Evolutionary conservation across 106 monocot species (phyloP), one percentile per base, ranked within the genome.

Genomic region (Xerophyta viscosa): DNA sequence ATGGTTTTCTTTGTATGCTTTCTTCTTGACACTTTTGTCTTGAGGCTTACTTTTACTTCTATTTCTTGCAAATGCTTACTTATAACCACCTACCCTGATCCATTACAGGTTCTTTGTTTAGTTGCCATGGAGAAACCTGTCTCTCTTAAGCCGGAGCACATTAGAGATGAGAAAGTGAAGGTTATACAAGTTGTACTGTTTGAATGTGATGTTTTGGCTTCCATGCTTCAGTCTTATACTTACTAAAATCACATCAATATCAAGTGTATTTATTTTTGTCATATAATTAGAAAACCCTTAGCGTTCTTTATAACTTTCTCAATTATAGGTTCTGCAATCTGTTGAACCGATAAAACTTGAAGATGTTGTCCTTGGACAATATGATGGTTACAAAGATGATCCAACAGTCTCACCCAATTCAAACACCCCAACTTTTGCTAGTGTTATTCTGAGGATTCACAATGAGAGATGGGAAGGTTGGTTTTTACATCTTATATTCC

Each of bases 401-500:
- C 78, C 81, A 55, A 96, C 94, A 25, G 94, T 96, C 57, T 77
- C 94, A 41, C 52, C 80, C 29, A 61, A 60, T 15, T 96, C 94
- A 8, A 96, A 88, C 60, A 96, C 94, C 18, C 94, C 94, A 27
- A 88, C 94, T 25, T 96, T 96, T 76, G 84, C 94, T 24, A 78
- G 81, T 54, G 75, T 85, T 23, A 48, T 96, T 62, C 50, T 96
- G 22, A 52, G 70, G 31, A 88, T 96, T 64, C 84, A 96, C 60
- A 96, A 85, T 73, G 94, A 96, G 81, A 84, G 94, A 96, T 96
- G 94, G 94, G 94, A 96, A 81, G 94, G 94, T 96, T 50, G 31
- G 27, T 52, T 41, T 24, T 13, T 7, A 14, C 42, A 22, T 6
- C 5, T 11, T 36, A 6, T 6, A 3, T 22, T 41, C 17, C 1